Conservation (phyloP, 371 early-diverging fungal genomes). For the Zychaea mexicana region DNA sequence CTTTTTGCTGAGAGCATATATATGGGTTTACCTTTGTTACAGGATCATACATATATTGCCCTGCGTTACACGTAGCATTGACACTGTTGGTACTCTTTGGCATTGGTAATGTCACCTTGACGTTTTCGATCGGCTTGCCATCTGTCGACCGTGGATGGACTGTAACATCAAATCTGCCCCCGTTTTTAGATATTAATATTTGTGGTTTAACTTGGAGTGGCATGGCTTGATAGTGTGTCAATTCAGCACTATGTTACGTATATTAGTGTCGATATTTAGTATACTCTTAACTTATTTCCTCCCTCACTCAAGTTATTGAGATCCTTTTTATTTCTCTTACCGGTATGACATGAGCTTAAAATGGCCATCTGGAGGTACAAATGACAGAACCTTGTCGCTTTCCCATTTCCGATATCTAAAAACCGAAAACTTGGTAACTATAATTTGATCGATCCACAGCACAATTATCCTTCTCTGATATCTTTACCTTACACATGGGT, state of each 20-base stretch:
- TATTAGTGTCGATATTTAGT: not conserved
- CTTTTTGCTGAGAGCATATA: not conserved
- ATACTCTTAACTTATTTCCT: too few relatives aligned
- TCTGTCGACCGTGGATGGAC: slow-evolving; percentile 68
- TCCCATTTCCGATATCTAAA: slow-evolving; percentile 80
- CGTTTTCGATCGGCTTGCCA: slow-evolving; percentile 70
- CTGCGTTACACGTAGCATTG: slow-evolving; percentile 65
- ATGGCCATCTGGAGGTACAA: slow-evolving; percentile 93
- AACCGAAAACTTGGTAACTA: too few relatives aligned
- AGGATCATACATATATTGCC: slow-evolving; percentile 79
- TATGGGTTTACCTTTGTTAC: slow-evolving; percentile 56
- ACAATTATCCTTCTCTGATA: not conserved
- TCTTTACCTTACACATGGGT: slow-evolving; percentile 81
- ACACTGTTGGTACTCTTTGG: slow-evolving; percentile 60
- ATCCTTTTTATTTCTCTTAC: slow-evolving; percentile 30
- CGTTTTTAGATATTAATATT: slow-evolving; percentile 49
- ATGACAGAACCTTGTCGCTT: slow-evolving; percentile 78
- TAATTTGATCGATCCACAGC: not conserved
- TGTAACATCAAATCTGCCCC: slow-evolving; percentile 70
- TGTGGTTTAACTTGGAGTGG: slow-evolving; percentile 71
- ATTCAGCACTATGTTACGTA: slow-evolving; percentile 41
- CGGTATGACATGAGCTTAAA: slow-evolving; percentile 88
- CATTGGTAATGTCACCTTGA: slow-evolving; percentile 64
- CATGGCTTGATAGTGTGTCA: slow-evolving; percentile 63
- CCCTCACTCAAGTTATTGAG: too few relatives aligned